Evolutionary conservation across 2,329 filamentous ascomycete genomes (phyloP), one percentile per base, ranked within the genome.

Genomic region (Ambrosiella xylebori): DNA sequence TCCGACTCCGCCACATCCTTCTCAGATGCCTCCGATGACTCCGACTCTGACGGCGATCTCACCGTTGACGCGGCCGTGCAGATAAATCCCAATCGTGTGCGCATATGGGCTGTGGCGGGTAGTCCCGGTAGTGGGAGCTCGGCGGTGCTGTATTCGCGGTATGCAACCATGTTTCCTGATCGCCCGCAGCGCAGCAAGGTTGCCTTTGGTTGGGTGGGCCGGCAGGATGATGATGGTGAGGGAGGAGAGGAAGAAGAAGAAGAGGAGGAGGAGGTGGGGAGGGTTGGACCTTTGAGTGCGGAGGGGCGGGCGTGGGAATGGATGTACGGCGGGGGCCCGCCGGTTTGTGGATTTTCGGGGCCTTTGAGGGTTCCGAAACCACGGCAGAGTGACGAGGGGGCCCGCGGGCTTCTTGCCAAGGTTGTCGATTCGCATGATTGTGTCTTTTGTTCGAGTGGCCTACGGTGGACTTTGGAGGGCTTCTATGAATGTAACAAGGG

Each of bases 291-390:
- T 7, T 8, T 55, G n/a, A 57, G 51, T 38, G 51, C 77, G 1
- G 79, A 82, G 65, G 78, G 73, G 0, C 68, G 69, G 41, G 69
- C 76, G 50, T 81, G 78, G 73, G 75, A 80, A 61, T 79, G 75
- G 72, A 77, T 81, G 74, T 81, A 81, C 63, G 77, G 76, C 15
- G 68, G 68, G n/a, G 76, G 75, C 0, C 68, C 70, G 0, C 68
- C 71, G 1, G 73, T 79, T 2, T 68, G 71, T 0, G 75, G 73
- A 3, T 68, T 73, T 19, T 67, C 68, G 13, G 53, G 61, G 15
- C 54, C 63, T 6, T 59, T 64, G 27, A 57, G 53, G 13, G 63
- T 65, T 47, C 61, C 54, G 39, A 62, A 17, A 53, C 59, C 27
- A 7, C 44, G 39, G n/a, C n/a, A 50, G 7, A 55, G 40, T 5